Base-by-base conservation (phyloP, 176 grass and related monocot species). In the Chrysopogon serrulatus region DNA sequence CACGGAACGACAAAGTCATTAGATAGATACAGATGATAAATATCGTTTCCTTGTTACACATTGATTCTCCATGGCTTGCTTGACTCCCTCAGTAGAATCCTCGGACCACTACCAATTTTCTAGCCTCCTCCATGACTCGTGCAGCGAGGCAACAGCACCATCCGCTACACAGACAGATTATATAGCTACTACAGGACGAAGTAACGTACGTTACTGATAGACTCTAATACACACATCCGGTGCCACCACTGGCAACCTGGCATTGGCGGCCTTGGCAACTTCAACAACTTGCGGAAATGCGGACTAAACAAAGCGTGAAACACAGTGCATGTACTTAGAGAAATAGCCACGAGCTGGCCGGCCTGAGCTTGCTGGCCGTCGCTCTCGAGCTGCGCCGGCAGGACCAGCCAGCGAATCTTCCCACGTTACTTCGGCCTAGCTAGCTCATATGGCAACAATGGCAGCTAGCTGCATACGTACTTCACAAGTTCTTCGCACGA, bases 341-440 rank as follows among this genome's bases (percentile, higher is more conserved):
- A 12, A 45, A 31, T 17, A 51, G 28, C 76, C 36, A 78, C 65
- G 65, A 82, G 73, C 73, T 86, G 83, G 69, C 41, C 26, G 83
- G 41, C n/a, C 41, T 45, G 73, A 71, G 78, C 65, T 73, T 35
- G 68, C 83, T 45, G 57, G 33, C 78, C 57, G 57, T 90, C 88
- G 65, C 65, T 45, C 65, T 82, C 88, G 79, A 56, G 73, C 79
- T 65, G 44, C 79, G 3, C 56, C 42, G 83, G 3, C 56, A 34
- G 83, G 64, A 90, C 43, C 83, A 65, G 78, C 65, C 57, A 65
- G 78, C 66, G 79, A 90, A 90, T 86, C 83, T 86, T 74, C 83
- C 66, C 88, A 90, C 84, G 79, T 73, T 86, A 59, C 83, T 79
- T 73, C 63, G 39, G 32, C 41, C 8, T 30, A 69, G 30, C 30